Conservation (phyloP, 768 basidiomycete species). For the Naematelia encephala region DNA sequence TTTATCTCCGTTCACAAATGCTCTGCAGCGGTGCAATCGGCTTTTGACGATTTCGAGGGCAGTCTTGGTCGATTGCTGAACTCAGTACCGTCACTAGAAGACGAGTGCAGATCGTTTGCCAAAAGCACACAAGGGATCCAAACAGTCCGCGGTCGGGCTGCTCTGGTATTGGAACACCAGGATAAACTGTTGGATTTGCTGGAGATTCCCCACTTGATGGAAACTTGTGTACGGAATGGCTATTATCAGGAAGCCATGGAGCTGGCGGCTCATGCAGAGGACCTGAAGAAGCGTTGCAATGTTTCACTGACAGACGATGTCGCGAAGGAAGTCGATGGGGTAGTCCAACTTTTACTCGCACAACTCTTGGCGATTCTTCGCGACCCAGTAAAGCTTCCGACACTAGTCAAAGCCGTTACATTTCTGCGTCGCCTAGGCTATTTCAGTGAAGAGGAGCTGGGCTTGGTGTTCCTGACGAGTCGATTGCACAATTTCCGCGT, state of each 20-base stretch:
- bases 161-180: constrained; percentile 86
- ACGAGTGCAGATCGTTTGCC: constrained; percentile 67
- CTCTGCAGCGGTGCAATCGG: constrained; percentile 67
- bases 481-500: constrained; percentile 63
- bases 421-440: constrained; percentile 81
- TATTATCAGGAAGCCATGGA: constrained; percentile 90
- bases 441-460: constrained; percentile 70
- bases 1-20: constrained; percentile 84
- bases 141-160: constrained; percentile 68
- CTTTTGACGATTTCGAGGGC: constrained; percentile 68
- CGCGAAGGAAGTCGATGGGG: constrained; percentile 55
- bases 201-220: constrained; percentile 83
- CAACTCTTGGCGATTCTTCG: constrained; percentile 74
- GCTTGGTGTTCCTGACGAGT: constrained; percentile 75
- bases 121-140: constrained; percentile 69
- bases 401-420: constrained; percentile 81
- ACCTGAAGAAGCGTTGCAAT: constrained; percentile 55
- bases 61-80: constrained; percentile 68
- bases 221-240: constrained; percentile 88
- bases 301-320: constrained; percentile 57
- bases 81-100: constrained; percentile 70
- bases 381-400: constrained; percentile 82
- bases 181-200: constrained; percentile 89
- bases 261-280: constrained; percentile 67
- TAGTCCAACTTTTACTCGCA: constrained; percentile 60